Base-by-base conservation (phyloP, 1,139 yeast genomes). In the Kodamaea derodonti region DNA sequence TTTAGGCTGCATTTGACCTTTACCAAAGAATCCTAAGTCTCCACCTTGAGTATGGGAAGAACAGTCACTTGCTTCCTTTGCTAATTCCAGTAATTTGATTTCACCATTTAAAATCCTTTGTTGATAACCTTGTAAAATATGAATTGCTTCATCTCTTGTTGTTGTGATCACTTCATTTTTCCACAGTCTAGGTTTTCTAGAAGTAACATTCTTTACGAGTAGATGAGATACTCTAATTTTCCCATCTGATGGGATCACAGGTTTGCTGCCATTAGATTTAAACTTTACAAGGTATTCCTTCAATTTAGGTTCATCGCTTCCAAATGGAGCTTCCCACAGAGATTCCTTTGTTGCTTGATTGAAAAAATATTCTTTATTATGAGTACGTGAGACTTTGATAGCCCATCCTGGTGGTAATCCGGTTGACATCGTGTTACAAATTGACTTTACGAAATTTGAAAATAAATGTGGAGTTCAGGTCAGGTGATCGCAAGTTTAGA, bases 151-250 rank as follows among this genome's bases (percentile, higher is more conserved):
- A 41, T 87, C 95, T 53, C 90, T 81, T 9, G 85, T 59, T 35
- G 86, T 70, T 2, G 94, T 81, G 45, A 92, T 80, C 4, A 69
- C 70, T 29, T 79, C 75, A 16, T 82, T 81, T 56, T 87, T 84
- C 95, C 97, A 94, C 10, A 95, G 85, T 24, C 87, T 78, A 10
- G 98, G 98, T 47, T 95, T 78, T 46, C 98, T 75, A 11, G 92
- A 80, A 38, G 78, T 92, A 36, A 61, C 69, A 59, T 90, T 95
- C 58, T 92, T 92, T 45, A 92, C 72, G 38, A 92, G 67, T 36
- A 92, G 65, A 56, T 92, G 98, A 30, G 71, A 58, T 3, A 62
- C 72, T 37, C 72, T 57, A 26, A 69, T 60, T 42, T 68, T 69
- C 13, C 72, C 72, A 41, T 69, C 72, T 31, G 49, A 51, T 18